Conservation (phyloP, 441 rosid genomes). For the Hura crepitans region DNA sequence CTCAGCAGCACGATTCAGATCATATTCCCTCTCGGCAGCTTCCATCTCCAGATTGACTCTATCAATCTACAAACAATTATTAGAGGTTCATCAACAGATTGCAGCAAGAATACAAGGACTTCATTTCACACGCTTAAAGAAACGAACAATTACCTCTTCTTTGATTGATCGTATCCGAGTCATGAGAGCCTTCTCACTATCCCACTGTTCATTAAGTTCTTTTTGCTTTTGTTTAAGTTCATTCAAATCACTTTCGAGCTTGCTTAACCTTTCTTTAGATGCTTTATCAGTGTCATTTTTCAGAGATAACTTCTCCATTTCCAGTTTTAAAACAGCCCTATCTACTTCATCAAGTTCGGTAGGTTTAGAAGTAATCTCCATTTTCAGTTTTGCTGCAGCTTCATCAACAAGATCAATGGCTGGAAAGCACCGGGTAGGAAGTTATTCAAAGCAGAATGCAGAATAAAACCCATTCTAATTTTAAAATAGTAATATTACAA, state of each 20-base stretch:
- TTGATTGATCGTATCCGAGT: constrained; percentile 59
- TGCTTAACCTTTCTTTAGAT: constrained; percentile 72
- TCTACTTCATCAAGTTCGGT: constrained; percentile 79
- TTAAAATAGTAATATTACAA: not conserved
- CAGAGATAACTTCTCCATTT: constrained; percentile 89
- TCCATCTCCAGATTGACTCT: constrained; percentile 86
- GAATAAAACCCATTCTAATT: not conserved
- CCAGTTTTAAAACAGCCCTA: constrained; percentile 71
- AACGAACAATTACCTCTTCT: constrained; percentile 63
- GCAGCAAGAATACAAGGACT: not conserved
- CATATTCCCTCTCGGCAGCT: constrained; percentile 84
- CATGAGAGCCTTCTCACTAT: constrained; percentile 65
- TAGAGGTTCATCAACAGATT: constrained; percentile 10
- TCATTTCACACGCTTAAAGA: not conserved
- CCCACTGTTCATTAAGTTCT: constrained; percentile 74
- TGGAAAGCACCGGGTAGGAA: constrained; percentile 30
- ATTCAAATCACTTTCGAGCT: constrained; percentile 58
- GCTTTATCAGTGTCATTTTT: constrained; percentile 85
- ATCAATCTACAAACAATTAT: constrained; percentile 45
- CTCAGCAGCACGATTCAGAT: constrained; percentile 79
- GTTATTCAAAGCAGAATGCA: constrained; percentile 13
- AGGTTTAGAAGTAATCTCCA: constrained; percentile 96
- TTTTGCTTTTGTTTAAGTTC: constrained; percentile 62
- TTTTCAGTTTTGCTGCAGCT: constrained; percentile 92
- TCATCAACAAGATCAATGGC: constrained; percentile 95